Conservation (phyloP, 768 basidiomycete genomes). For the Suillus alpinus region DNA sequence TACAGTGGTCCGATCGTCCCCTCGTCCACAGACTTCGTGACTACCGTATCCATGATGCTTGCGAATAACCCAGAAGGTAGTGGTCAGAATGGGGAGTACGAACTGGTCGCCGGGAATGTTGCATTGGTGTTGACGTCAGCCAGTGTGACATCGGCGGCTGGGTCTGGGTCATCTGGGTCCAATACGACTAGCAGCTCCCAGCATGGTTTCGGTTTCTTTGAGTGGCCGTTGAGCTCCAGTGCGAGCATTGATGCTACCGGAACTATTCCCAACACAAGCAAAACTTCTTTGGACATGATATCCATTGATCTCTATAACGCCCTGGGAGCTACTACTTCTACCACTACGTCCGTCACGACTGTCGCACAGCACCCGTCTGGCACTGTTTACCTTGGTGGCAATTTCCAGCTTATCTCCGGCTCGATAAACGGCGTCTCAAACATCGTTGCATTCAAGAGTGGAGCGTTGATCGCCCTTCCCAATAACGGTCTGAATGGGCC, state of each 20-base stretch:
- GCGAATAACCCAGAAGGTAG: constrained; percentile 60
- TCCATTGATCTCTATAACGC: constrained; percentile 61
- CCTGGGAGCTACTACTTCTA: constrained; percentile 45
- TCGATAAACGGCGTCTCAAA: constrained; percentile 60
- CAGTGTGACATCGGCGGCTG: constrained; percentile 38
- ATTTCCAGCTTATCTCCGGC: constrained; percentile 62
- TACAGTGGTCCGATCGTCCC: constrained; percentile 87
- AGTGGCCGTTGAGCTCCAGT: constrained; percentile 66
- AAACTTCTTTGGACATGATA: constrained; percentile 64
- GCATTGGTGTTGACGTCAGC: constrained; percentile 72
- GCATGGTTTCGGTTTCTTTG: constrained; percentile 80
- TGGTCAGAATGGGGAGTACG: constrained; percentile 66
- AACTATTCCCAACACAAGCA: constrained; percentile 60
- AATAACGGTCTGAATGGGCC: constrained; percentile 76
- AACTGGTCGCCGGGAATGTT: constrained; percentile 84
- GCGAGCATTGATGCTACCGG: constrained; percentile 55
- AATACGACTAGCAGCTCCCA: constrained; percentile 35
- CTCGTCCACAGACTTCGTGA: constrained; percentile 64
- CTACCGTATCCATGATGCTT: constrained; percentile 74
- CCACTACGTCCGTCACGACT: constrained; percentile 44
- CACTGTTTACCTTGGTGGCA: constrained; percentile 70
- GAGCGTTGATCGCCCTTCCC: constrained; percentile 50
- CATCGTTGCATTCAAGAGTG: constrained; percentile 67
- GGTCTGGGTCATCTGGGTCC: constrained; percentile 24
- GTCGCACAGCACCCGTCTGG: constrained; percentile 68